phyloP scores from a whole-genome alignment of 148 eudicot species.

The Mesembryanthemum crystallinum region DNA sequence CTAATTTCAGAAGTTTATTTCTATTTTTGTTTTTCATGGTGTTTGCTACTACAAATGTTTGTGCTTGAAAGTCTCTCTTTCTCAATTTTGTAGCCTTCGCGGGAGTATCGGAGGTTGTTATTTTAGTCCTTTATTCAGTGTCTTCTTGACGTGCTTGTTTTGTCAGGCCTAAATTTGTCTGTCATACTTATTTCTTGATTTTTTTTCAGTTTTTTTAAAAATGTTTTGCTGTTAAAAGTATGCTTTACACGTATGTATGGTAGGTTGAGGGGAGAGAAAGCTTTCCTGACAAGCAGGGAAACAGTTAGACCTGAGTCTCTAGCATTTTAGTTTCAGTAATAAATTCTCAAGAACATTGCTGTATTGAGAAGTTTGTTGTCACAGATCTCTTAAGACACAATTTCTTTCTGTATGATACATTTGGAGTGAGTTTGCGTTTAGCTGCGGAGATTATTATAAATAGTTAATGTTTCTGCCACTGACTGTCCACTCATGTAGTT shows the following conservation, averaged over 20 bases:
- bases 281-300: background rate
- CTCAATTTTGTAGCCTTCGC: background rate
- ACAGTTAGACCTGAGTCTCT: background rate
- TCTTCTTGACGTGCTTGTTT: background rate
- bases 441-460: background rate
- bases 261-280: background rate
- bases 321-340: background rate
- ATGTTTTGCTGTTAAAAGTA: background rate
- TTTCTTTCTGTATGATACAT: background rate
- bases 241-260: background rate
- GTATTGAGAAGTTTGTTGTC: background rate
- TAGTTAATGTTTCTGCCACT: background rate
- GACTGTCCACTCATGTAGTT: background rate
- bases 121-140: background rate
- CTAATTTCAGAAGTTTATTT: background rate
- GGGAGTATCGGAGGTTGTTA: background rate
- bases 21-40: background rate
- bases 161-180: background rate
- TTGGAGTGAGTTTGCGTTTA: background rate
- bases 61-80: background rate
- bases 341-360: background rate
- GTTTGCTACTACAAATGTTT: background rate
- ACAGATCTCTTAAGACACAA: background rate
- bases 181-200: too few relatives aligned
- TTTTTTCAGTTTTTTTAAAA: too few relatives aligned